Percentiles rank a stretch among this genome's conserved stretches.
These are phyloP conservation scores for Piloderma croceum DNA, from an alignment of 768 basidiomycete species.

Conservation along the genomic window DNA sequence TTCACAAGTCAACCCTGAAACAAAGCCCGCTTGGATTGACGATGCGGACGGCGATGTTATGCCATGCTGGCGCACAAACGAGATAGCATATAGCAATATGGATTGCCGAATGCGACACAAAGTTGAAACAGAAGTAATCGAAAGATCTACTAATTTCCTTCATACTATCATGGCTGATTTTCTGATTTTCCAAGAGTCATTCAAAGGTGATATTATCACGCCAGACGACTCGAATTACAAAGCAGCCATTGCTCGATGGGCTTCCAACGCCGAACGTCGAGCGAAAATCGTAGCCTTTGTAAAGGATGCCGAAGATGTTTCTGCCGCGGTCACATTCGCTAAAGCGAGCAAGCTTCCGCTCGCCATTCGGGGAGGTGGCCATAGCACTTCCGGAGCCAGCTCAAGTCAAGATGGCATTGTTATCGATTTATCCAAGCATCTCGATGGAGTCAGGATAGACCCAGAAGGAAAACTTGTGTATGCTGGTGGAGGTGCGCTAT, in stretches of 20 bases:
- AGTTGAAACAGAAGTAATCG: too few relatives aligned
- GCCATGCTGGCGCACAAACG: too few relatives aligned
- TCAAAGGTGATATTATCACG: constrained; percentile 31
- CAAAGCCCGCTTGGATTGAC: too few relatives aligned
- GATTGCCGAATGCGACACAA: too few relatives aligned
- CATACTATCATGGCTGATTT: constrained; percentile 16
- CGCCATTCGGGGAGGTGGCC: constrained; percentile 36
- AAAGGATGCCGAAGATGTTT: constrained; percentile 27
- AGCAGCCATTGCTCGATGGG: constrained; percentile 32
- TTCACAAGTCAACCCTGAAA: too few relatives aligned
- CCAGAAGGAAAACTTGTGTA: constrained; percentile 21
- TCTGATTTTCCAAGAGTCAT: constrained; percentile 13
- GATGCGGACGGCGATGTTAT: too few relatives aligned
- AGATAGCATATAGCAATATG: too few relatives aligned
- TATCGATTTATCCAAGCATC: constrained; percentile 33
- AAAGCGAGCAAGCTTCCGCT: constrained; percentile 20
- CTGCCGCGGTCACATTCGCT: constrained; percentile 24
- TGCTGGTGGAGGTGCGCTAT: constrained; percentile 31
- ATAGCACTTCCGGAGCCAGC: constrained; percentile 30
- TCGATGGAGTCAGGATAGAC: constrained; percentile 25
- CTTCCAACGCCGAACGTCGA: constrained; percentile 23
- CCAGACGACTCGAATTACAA: constrained; percentile 25
- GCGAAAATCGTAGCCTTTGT: constrained; percentile 33
- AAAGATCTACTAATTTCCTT: too few relatives aligned
- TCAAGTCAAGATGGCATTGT: constrained; percentile 36